These are phyloP conservation scores for Pilasporangium apinafurcum DNA, from an alignment of 352 stramenopile species.

Conservation along the genomic window DNA sequence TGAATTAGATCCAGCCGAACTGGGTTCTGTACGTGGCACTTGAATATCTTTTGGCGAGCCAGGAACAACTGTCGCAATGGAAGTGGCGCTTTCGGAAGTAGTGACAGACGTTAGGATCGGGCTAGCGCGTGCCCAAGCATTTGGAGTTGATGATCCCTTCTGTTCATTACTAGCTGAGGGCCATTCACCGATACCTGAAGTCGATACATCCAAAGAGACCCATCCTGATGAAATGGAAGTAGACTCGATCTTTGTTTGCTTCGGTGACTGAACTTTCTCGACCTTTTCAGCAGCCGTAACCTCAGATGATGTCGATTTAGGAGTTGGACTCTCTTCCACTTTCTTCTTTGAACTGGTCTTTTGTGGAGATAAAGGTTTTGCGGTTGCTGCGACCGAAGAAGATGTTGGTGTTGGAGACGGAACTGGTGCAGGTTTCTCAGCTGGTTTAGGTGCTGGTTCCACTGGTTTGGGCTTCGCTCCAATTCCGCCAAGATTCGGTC, in stretches of 20 bases:
- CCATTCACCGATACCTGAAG: slow-evolving; percentile 58
- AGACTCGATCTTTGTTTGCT: slow-evolving; percentile 39
- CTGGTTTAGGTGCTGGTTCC: slow-evolving; percentile 14
- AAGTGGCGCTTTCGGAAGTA: slow-evolving; percentile 21
- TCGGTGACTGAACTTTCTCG: slow-evolving; percentile 10
- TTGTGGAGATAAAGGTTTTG: slow-evolving; percentile 12
- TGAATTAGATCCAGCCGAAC: slow-evolving; percentile 13
- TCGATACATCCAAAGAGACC: slow-evolving; percentile 63
- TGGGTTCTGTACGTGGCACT: slow-evolving; percentile 23
- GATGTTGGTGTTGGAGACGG: slow-evolving; percentile 9
- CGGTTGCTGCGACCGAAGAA: slow-evolving; percentile 2
- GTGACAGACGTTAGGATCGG: slow-evolving; percentile 32
- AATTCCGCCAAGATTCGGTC: slow-evolving; percentile 44
- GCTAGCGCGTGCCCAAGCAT: slow-evolving; percentile 58
- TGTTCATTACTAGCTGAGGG: slow-evolving; percentile 36
- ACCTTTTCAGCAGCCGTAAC: slow-evolving; percentile 8
- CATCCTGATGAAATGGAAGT: slow-evolving; percentile 47
- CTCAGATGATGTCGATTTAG: slow-evolving; percentile 15
- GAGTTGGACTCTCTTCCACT: slow-evolving; percentile 22
- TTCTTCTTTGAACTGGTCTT: slow-evolving; percentile 42
- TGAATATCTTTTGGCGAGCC: slow-evolving; percentile 67
- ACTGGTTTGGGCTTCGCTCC: slow-evolving; percentile 25
- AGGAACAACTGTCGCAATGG: slow-evolving; percentile 40
- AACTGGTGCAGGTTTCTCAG: background rate
- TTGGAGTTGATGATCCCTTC: slow-evolving; percentile 47